phyloP scores from a whole-genome alignment of 2,329 filamentous ascomycete species.

The Neoarthrinium moseri region DNA sequence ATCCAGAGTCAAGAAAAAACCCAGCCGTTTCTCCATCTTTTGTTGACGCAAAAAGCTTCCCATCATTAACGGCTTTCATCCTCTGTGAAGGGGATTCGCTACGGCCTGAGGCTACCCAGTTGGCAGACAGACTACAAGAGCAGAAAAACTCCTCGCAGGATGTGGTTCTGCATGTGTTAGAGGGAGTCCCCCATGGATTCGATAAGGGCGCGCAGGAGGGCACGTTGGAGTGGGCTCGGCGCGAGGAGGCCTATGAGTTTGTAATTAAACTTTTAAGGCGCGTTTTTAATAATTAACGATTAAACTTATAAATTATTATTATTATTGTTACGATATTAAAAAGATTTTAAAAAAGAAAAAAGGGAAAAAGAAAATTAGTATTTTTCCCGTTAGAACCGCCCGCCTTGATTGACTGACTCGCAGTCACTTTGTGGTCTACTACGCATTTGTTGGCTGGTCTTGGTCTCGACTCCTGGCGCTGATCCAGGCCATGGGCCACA shows the following conservation, averaged over 20 bases:
- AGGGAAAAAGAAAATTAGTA: too few species aligned
- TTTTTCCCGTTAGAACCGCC: too few species aligned
- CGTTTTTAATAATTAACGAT: background rate
- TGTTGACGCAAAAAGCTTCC: background rate
- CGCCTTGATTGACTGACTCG: too few species aligned
- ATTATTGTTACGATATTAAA: too few species aligned
- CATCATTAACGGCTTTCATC: background rate
- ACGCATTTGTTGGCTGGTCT: too few species aligned
- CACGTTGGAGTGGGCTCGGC: background rate
- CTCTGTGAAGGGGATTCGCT: background rate
- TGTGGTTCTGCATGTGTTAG: background rate
- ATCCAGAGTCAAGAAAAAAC: background rate
- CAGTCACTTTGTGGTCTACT: too few species aligned
- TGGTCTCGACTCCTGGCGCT: too few species aligned
- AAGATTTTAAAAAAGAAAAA: too few species aligned
- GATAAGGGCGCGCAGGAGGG: background rate
- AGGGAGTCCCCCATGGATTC: background rate
- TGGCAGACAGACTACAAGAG: background rate
- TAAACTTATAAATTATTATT: too few species aligned
- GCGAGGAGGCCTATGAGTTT: background rate
- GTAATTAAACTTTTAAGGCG: background rate
- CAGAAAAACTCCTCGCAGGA: background rate
- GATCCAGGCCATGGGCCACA: too few species aligned
- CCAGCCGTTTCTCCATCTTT: background rate
- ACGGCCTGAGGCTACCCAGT: background rate